Evolutionary conservation across 164 flowering plant genomes (phyloP), one percentile per base, ranked within the genome.

Genomic region (Taxillus chinensis): DNA sequence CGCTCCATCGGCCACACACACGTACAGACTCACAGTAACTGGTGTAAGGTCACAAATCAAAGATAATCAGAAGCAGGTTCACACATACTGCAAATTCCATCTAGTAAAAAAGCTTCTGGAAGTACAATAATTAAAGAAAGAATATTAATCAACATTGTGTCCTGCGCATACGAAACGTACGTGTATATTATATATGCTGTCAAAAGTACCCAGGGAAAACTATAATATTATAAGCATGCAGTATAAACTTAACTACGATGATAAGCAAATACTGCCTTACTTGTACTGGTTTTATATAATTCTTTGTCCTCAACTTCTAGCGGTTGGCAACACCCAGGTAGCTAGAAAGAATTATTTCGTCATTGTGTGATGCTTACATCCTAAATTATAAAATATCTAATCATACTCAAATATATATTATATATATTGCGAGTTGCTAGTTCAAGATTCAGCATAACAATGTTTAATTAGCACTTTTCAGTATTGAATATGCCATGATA

Each of bases 331-430:
- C 42, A 40, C 60, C 45, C 27, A 27, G 27, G 27, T 16, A 41
- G 40, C 51, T 55, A 55, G 61, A 66, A 57, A 63, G 16, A 62
- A 72, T 69, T 59, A 59, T 13, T 41, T 67, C 68, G 60, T 45
- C 51, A 49, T 49, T 42, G 17, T 42, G 17, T 46, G 73, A 73
- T 70, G 72, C 62, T 61, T 17, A 71, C 74, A 67, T 58, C 38
- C 70, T 63, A 73, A 70, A 55, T 37, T 5, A 64, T 59, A 62
- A 61, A 60, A 54, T 55, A 62, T 41, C 39, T 39, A 43, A 57
- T 5, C 41, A 13, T 49, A 15, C 55, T 9, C 39, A 5, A 55
- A 57, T 39, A 64, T 56, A n/a, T n/a, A n/a, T n/a, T n/a, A n/a
- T n/a, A n/a, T n/a, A 8, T 46, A 8, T 46, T 12, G 59, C 51